Conservation (phyloP, 352 stramenopile species). For the Elongisporangium anandrum region DNA sequence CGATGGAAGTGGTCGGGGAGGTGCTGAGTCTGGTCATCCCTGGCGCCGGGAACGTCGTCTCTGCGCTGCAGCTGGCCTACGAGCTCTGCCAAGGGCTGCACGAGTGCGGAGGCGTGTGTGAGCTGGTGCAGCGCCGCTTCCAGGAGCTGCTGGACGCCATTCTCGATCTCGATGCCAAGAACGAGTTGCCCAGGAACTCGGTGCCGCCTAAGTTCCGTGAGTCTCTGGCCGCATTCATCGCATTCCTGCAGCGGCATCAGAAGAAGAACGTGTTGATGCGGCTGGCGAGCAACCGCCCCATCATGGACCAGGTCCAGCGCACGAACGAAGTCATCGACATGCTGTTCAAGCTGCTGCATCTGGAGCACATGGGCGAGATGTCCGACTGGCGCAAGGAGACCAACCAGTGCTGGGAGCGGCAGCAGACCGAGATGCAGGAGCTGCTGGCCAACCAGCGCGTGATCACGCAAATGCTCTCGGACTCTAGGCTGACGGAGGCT, state of each 20-base stretch:
- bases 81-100: slow-evolving; percentile 21
- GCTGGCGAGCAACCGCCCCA: slow-evolving; percentile 8
- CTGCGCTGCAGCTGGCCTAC: slow-evolving; percentile 20
- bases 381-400: slow-evolving; percentile 1
- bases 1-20: background rate
- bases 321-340: slow-evolving; percentile 18
- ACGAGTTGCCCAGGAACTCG: slow-evolving; percentile 23
- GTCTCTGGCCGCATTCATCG: slow-evolving; percentile 27
- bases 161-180: slow-evolving; percentile 28
- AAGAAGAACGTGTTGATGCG: slow-evolving; percentile 13
- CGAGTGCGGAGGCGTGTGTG: slow-evolving; percentile 16
- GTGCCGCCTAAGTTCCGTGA: slow-evolving; percentile 29
- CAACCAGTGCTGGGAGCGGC: no score
- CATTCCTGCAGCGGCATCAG: slow-evolving; percentile 16
- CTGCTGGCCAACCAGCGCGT: slow-evolving; percentile 1
- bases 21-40: slow-evolving; percentile 24
- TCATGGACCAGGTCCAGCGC: slow-evolving; percentile 8
- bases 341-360: slow-evolving; percentile 13
- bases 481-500: slow-evolving; percentile 12
- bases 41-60: slow-evolving; percentile 20
- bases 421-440: background rate
- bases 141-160: slow-evolving; percentile 29
- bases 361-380: slow-evolving; percentile 19
- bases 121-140: slow-evolving; percentile 12
- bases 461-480: slow-evolving; percentile 6